Evolutionary conservation across 345 rosid species (phyloP).

Genomic region (Moricandia moricandioides): DNA sequence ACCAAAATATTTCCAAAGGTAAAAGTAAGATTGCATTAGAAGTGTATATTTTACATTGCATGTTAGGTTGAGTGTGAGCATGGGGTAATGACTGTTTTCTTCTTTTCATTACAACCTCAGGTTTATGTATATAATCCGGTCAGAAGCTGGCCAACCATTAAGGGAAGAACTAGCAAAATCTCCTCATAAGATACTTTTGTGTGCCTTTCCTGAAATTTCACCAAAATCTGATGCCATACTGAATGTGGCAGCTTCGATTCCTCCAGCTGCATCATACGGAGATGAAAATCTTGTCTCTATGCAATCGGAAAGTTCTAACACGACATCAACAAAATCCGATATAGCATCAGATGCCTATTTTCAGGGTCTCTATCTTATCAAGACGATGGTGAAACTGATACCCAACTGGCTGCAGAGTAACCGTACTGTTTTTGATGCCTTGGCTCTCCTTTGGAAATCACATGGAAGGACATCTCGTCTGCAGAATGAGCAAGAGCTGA

Average conservation of each 20-base stretch:
- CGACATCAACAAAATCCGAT: constrained; percentile 42
- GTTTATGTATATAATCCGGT: constrained; percentile 85
- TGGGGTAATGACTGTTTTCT: constrained; percentile 7
- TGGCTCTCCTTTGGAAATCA: constrained; percentile 87
- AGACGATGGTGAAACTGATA: constrained; percentile 79
- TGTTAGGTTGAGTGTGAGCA: constrained; percentile 12
- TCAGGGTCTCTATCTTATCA: constrained; percentile 87
- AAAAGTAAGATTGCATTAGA: constrained; percentile 34
- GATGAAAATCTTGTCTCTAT: constrained; percentile 55
- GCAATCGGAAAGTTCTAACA: constrained; percentile 41
- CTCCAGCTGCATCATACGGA: constrained; percentile 51
- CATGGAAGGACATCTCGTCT: constrained; percentile 81
- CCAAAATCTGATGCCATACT: constrained; percentile 44
- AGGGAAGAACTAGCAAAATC: constrained; percentile 97
- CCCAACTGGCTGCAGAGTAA: constrained; percentile 94
- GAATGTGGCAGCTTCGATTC: constrained; percentile 52
- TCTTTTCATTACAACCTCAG: constrained; percentile 42
- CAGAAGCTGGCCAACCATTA: constrained; percentile 94
- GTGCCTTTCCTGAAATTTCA: constrained; percentile 76
- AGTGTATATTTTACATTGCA: background rate
- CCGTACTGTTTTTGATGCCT: constrained; percentile 69
- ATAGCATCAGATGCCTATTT: constrained; percentile 74
- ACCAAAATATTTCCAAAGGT: constrained; percentile 90
- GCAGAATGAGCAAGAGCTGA: constrained; percentile 86
- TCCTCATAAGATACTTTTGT: constrained; percentile 79